Evolutionary conservation across 495 filamentous ascomycete species (phyloP).

Genomic region (Podospora sp.): DNA sequence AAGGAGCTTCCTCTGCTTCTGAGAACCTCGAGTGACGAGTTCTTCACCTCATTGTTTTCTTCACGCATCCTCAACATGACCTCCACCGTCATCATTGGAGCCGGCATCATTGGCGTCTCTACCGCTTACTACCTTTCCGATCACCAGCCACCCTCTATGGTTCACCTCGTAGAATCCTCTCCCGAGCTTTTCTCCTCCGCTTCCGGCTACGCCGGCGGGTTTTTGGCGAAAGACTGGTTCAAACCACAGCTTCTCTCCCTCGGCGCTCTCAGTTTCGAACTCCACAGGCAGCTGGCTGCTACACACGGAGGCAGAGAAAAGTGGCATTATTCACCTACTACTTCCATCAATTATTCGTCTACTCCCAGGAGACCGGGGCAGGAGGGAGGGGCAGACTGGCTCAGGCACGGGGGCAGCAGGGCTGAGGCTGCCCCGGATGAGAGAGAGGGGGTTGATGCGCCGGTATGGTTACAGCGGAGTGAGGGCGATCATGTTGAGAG

Average conservation of each 20-base stretch:
- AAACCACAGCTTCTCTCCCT: conserved; percentile 54
- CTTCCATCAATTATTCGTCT: conserved; percentile 55
- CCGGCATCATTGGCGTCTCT: conserved; percentile 78
- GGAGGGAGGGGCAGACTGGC: conserved; percentile 61
- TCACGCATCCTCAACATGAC: conserved; percentile 31
- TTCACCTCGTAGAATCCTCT: conserved; percentile 72
- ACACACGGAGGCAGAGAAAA: conserved; percentile 58
- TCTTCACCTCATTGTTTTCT: no score
- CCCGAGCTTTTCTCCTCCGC: conserved; percentile 68
- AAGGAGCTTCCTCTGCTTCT: neutral
- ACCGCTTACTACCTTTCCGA: conserved; percentile 75
- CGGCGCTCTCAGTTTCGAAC: conserved; percentile 67
- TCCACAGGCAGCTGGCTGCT: conserved; percentile 66
- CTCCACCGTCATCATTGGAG: conserved; percentile 71
- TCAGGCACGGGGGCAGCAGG: conserved; percentile 63
- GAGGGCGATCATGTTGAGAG: conserved; percentile 58
- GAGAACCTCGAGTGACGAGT: neutral
- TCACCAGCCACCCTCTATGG: conserved; percentile 52
- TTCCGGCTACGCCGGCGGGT: conserved; percentile 74
- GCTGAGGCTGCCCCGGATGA: conserved; percentile 56
- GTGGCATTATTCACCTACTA: conserved; percentile 72
- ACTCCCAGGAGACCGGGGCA: conserved; percentile 31
- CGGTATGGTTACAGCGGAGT: conserved; percentile 62
- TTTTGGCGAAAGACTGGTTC: conserved; percentile 77
- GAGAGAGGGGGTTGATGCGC: conserved; percentile 26